Conservation (phyloP, 2,329 filamentous ascomycete genomes). For the Paraphaeosphaeria minitans region DNA sequence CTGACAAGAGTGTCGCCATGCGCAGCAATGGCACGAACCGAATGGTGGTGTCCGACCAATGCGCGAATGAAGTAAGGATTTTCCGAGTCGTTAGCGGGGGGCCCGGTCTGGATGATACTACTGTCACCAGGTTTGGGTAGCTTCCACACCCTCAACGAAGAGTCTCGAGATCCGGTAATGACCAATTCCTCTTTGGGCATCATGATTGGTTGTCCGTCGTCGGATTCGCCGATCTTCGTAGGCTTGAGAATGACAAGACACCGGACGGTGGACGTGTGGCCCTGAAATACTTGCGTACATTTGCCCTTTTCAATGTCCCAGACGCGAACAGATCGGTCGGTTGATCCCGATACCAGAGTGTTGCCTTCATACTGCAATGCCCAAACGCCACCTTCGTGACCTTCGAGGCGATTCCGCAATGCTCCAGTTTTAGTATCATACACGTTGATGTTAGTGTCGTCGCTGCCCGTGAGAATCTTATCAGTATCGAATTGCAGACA, state of each 20-base stretch:
- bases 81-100: conserved; percentile 73
- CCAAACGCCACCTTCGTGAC: conserved; percentile 97
- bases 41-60: conserved; percentile 85
- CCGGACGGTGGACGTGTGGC: conserved; percentile 94
- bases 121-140: conserved; percentile 80
- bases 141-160: conserved; percentile 91
- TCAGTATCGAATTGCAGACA: conserved; percentile 97
- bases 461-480: conserved; percentile 96
- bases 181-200: conserved; percentile 94
- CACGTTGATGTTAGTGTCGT: conserved; percentile 96
- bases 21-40: conserved; percentile 93
- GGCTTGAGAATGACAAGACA: conserved; percentile 95
- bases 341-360: conserved; percentile 92
- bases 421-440: conserved; percentile 96
- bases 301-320: conserved; percentile 96
- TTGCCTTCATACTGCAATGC: conserved; percentile 96
- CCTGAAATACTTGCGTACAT: conserved; percentile 95
- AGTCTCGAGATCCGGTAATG: conserved; percentile 95
- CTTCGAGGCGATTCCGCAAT: conserved; percentile 79
- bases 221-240: conserved; percentile 71
- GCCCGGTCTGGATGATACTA: conserved; percentile 77
- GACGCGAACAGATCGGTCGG: conserved; percentile 95
- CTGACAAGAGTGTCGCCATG: conserved; percentile 95
- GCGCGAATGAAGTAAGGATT: conserved; percentile 95
- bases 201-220: conserved; percentile 77